Evolutionary conservation across 2,329 filamentous ascomycete genomes (phyloP), one percentile per base, ranked within the genome.

Genomic region (Thelonectria rubi): DNA sequence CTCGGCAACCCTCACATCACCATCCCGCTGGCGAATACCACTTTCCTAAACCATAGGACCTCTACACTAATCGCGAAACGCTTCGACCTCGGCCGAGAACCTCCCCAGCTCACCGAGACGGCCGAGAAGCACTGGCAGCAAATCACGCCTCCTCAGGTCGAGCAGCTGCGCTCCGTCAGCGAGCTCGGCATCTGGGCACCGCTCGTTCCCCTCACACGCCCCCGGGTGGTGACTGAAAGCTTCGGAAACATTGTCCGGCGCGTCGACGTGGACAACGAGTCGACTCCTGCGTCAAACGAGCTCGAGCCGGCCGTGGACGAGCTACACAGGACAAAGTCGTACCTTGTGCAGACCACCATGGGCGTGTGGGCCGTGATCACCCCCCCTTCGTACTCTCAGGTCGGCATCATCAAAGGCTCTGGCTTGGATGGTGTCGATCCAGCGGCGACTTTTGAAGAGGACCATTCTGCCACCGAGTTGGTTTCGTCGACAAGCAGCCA

Each of bases 171-270:
- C 11, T 67, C 68, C 5, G 57, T 71, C 12, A 58, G 69, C 9
- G 66, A 73, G 43, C 57, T 74, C 9, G 64, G 70, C 24, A 63
- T 77, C 12, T 76, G 74, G 66, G 72, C 79, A 0, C 81, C 89
- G 0, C 76, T 94, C 3, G 75, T 88, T 11, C 86, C 90, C 1
- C 74, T 94, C 37, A 92, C 90, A 0, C 74, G 78, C 6, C 83
- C 89, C 15, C 85, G 90, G 17, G 79, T 77, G 48, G 87, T 95
- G 37, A 78, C 83, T 1, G 84, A 86, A 39, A 87, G 88, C 37
- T 86, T 94, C 70, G 92, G 92, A 3, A 96, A 96, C 75, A 94
- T 96, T 57, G 80, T 95, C 20, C 86, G 89, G 32, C 84, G 86
- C 43, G 73, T 94, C 10, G 79, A 85, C 15, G 77, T 84, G 17